Base-by-base conservation (phyloP, 2,329 filamentous ascomycete genomes). In the Trichoderma aggressivum region DNA sequence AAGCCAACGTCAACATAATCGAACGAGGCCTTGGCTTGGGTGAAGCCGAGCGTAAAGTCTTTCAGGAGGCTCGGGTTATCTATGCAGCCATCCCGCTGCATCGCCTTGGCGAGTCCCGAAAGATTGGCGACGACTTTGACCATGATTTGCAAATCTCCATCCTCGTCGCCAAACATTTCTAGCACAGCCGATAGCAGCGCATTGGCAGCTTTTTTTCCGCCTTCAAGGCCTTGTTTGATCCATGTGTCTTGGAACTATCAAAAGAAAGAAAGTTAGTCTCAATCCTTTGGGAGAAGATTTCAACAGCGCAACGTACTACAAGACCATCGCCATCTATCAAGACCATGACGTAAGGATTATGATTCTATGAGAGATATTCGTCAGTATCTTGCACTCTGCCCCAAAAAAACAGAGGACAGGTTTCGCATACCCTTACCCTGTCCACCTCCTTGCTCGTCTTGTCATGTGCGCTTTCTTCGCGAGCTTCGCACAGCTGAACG, bases 321-420 rank as follows among this genome's bases (percentile, higher is more conserved):
- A 90, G 83, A 58, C 88, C 87, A 77, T 91, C 86, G 47, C 89
- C 89, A 77, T 91, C 89, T 74, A 91, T 86, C 74, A 90, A 77
- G 50, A 90, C 84, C 74, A 88, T 79, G 75, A 90, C 82, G 77
- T 91, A 91, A 53, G 86, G 83, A 78, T 89, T 90, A 63, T 81
- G 82, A 71, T 82, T 84, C 86, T 89, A 75, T 60, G 7, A 64
- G 3, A 2, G 18, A 16, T 8, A 16, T 18, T 16, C 16, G 53
- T 70, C 7, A 72, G 65, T 26, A 60, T 30, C 36, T 28, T 28
- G 21, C 12, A 8, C 24, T 28, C 28, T 26, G n/a, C 14, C n/a
- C 1, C 5, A 34, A 34, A 21, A 30, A 18, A 24, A 3, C 26
- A 39, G 7, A 26, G 32, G 21, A 32, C 26, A 70, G 7, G 8